Conservation (phyloP, 257 asterid genomes). For the Solanum chiquidenum region DNA sequence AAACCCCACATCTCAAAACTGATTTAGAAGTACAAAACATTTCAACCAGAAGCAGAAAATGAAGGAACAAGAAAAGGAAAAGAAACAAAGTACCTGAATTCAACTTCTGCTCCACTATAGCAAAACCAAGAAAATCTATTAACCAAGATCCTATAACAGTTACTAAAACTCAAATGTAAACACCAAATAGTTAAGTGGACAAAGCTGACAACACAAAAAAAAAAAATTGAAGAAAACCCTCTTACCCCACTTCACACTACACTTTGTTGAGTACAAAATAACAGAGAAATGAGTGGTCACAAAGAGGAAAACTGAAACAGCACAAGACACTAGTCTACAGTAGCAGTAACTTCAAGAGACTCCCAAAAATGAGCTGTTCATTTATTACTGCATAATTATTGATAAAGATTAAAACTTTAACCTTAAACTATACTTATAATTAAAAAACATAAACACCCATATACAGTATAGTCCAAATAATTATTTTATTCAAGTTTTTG, state of each 20-base stretch:
- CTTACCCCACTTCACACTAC: background rate
- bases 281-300: background rate
- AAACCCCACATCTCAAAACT: conserved; percentile 8
- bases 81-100: conserved; percentile 2
- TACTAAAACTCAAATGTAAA: background rate
- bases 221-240: too few species aligned
- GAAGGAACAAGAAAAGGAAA: background rate
- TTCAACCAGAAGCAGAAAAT: conserved; percentile 2
- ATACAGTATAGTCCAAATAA: background rate
- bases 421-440: background rate
- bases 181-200: background rate
- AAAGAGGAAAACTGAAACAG: conserved; percentile 6
- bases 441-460: background rate
- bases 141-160: background rate
- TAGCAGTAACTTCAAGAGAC: background rate
- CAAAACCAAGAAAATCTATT: background rate
- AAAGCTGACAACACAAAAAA: background rate
- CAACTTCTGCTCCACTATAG: background rate
- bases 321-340: background rate
- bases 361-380: background rate
- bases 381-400: background rate
- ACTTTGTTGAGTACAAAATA: background rate
- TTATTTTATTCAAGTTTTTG: background rate
- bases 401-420: background rate
- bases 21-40: background rate